Evolutionary conservation across 306 rosid genomes (phyloP), one percentile per base, ranked within the genome.

Genomic region (Erythrophleum fordii): DNA sequence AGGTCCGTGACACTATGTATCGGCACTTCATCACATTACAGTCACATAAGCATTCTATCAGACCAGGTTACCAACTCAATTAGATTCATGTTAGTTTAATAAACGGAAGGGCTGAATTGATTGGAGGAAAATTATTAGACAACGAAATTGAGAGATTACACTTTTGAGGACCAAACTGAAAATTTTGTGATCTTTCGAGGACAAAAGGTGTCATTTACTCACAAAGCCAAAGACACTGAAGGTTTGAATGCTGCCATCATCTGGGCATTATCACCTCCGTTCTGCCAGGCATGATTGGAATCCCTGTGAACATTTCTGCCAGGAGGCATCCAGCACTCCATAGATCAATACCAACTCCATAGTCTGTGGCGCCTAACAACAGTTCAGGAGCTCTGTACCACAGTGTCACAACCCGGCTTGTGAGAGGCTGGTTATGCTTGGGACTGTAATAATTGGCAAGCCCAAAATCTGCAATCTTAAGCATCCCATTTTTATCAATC

Each of bases 281-380:
- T 58, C 35, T 58, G 11, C 65, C 65, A 58, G 65, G 65, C 65
- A 58, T 58, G 25, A 58, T 58, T 4, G 65, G 65, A 58, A 26
- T 16, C 9, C 65, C 65, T 4, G 65, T 58, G 12, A 58, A 11
- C 65, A 58, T 58, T 58, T 58, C 65, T 58, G 65, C 65, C 35
- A 58, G 65, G n/a, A 58, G 65, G 65, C 65, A 58, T 23, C 65
- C 65, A 25, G 65, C 65, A 25, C 65, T 58, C 65, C 65, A 58
- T 58, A 58, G 25, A 58, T 58, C 65, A 25, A 58, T 11, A 11
- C 65, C 65, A 58, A 58, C 65, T 58, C 65, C 65, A 58, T 58
- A 58, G 25, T 58, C 65, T 11, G 35, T 58, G 16, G 65, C 65
- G 11, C 35, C 65, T 25, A 58, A 1, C 35, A 58, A 26, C 17